phyloP scores from a whole-genome alignment of 331 rosid genomes.

The Pyracantha coccinea region DNA sequence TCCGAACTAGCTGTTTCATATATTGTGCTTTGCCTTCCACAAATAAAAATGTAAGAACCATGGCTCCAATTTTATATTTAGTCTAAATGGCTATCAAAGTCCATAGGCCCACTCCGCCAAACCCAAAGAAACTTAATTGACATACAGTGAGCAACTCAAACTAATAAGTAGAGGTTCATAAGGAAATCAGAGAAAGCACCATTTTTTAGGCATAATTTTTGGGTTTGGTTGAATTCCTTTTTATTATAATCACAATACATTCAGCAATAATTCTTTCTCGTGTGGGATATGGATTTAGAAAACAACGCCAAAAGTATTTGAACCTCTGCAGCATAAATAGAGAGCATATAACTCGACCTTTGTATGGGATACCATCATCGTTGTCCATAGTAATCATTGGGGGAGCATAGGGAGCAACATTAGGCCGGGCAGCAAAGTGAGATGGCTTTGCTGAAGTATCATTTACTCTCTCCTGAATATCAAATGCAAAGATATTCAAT shows the following conservation, averaged over 20 bases:
- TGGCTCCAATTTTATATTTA: neutral
- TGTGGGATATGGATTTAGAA: neutral
- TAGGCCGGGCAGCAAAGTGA: slow-evolving; percentile 61
- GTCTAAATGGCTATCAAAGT: neutral
- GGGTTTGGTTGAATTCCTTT: neutral
- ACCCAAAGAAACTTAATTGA: neutral
- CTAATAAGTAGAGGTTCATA: neutral
- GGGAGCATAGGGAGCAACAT: slow-evolving; percentile 66
- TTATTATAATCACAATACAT: neutral
- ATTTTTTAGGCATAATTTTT: neutral
- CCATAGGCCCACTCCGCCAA: neutral
- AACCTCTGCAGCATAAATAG: neutral
- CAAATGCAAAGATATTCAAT: slow-evolving; percentile 6
- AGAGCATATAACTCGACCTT: slow-evolving; percentile 36
- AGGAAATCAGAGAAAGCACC: neutral
- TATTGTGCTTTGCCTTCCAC: neutral
- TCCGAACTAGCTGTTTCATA: neutral
- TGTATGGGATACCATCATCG: slow-evolving; percentile 78
- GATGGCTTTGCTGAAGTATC: slow-evolving; percentile 73
- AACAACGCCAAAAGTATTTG: neutral
- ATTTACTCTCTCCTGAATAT: slow-evolving; percentile 68
- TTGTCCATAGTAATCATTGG: slow-evolving; percentile 65
- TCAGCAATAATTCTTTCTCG: neutral
- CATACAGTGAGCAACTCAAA: neutral
- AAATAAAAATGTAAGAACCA: neutral